Evolutionary conservation across 78 protist genomes (phyloP), one percentile per base, ranked within the genome.

Genomic region (Dictyostelium intermedium): DNA sequence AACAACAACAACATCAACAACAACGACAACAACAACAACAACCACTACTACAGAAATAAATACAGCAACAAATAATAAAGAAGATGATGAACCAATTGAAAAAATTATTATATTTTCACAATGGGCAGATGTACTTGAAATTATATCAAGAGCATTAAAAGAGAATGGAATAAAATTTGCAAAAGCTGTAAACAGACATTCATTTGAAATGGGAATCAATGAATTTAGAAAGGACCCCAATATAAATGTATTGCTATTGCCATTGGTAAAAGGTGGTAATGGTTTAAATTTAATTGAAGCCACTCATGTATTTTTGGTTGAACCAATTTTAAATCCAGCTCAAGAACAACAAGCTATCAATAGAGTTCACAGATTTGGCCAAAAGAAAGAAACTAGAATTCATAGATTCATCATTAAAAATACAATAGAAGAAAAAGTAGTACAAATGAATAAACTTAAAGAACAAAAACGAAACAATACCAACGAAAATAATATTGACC

Each of bases 231-330:
- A 63, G 27, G 92, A 89, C 61, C 82, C 83, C 5, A 27, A 23
- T 34, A 16, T 85, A 23, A 37, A 86, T 43, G 98, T 91, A 37
- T 63, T 96, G 23, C 72, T 96, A 32, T 41, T 96, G 41, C 91
- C 91, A 18, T 35, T 74, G 25, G 9, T 27, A 18, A 47, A 43
- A 13, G 81, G 93, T 45, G 91, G 92, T 8, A 94, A 83, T 83
- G 98, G 98, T 41, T 25, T 96, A 50, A 93, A 81, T 25, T 50
- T 96, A 1, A 85, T 82, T 34, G 98, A 82, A 27, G 98, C 98
- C 11, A 86, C 92, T 25, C 96, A 92, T 39, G 91, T 96, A 34
- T 34, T 96, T n/a, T 53, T 91, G 14, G 92, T 93, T 27, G 98
- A 96, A 80, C 98, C 98, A 13, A 20, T 93, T 3, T 70, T 96